Percentiles rank a stretch among this genome's conserved stretches.
Evolutionary conservation across 371 early-diverging fungal genomes (phyloP).

Genomic region (Mucor velutinosus): DNA sequence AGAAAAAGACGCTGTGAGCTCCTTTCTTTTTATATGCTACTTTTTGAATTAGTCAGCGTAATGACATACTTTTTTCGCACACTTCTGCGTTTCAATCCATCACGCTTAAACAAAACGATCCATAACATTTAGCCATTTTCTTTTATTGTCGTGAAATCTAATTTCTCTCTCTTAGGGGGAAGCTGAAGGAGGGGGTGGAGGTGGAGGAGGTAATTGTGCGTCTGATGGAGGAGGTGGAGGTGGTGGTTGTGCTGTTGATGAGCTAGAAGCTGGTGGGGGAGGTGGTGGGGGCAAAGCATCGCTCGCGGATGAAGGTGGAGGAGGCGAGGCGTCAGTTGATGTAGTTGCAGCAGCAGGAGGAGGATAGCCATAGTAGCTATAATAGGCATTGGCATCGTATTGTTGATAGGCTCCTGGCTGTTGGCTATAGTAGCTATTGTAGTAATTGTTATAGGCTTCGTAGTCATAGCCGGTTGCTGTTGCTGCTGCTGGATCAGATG

Average conservation of each 20-base stretch:
- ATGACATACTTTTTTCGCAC: neutral
- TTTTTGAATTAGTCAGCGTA: neutral
- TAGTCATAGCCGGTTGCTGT: conserved; percentile 12
- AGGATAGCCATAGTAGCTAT: conserved; percentile 47
- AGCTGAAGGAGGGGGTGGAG: conserved; percentile 15
- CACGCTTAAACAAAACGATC: neutral
- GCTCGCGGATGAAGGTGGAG: conserved; percentile 4
- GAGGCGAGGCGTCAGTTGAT: neutral
- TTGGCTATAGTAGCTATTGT: conserved; percentile 22
- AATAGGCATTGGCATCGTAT: conserved; percentile 47
- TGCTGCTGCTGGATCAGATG: conserved; percentile 19
- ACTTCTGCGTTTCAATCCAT: conserved; percentile 4
- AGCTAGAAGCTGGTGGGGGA: conserved; percentile 1
- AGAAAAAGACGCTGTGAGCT: neutral
- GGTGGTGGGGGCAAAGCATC: neutral
- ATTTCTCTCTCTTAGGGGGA: conserved; percentile 1
- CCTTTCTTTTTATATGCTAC: neutral
- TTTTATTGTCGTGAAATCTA: neutral
- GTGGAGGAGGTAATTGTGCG: neutral
- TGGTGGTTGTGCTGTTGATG: conserved; percentile 18
- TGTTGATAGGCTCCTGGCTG: conserved; percentile 24
- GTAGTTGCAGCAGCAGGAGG: conserved; percentile 21
- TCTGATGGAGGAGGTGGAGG: conserved; percentile 2
- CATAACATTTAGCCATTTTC: neutral
- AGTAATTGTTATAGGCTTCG: conserved; percentile 13